Evolutionary conservation across 208 protist genomes (phyloP).

Genomic region (Naegleria lovaniensis): DNA sequence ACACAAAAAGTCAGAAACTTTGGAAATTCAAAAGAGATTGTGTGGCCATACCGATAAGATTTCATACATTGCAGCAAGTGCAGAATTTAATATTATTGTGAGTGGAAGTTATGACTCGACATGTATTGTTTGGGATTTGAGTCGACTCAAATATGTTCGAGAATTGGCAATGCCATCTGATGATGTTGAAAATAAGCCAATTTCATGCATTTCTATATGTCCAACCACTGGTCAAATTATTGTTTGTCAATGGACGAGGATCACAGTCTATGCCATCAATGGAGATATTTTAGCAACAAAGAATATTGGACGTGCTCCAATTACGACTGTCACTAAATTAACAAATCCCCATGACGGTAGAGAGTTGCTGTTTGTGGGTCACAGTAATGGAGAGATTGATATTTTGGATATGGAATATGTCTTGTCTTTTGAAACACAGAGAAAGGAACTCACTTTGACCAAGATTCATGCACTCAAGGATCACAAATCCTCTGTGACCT

Average conservation of each 20-base stretch:
- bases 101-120: constrained; percentile 25
- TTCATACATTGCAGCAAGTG: constrained; percentile 1
- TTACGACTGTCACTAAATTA: neutral
- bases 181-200: neutral
- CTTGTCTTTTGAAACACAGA: neutral
- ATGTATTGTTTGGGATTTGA: constrained; percentile 36
- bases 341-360: neutral
- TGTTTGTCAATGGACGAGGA: neutral
- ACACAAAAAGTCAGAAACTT: neutral
- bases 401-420: neutral
- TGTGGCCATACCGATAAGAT: constrained; percentile 33
- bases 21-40: constrained; percentile 9
- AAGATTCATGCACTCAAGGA: neutral
- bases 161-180: constrained; percentile 7
- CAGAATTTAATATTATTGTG: constrained; percentile 24
- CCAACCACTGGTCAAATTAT: neutral
- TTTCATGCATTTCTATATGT: neutral
- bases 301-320: neutral
- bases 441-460: neutral
- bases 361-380: neutral
- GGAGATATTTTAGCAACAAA: neutral
- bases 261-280: neutral
- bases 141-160: constrained; percentile 25
- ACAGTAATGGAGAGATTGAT: neutral
- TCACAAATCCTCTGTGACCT: neutral